Evolutionary conservation across 2,329 filamentous ascomycete genomes (phyloP).

Genomic region (Diplodia intermedia): DNA sequence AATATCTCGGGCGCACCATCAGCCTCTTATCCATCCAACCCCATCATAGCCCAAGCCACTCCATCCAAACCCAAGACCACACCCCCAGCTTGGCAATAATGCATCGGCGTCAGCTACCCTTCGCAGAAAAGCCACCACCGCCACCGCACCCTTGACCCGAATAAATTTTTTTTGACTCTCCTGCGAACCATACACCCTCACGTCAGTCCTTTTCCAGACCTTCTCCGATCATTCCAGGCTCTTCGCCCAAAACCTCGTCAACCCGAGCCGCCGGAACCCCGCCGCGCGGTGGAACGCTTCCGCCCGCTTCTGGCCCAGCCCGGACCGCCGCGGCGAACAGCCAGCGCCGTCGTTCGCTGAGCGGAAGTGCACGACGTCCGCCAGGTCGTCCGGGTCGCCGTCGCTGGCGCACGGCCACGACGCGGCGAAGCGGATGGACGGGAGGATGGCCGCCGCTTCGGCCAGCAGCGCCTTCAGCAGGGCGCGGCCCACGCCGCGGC

Average conservation of each 20-base stretch:
- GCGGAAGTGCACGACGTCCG: background rate
- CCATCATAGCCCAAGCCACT: background rate
- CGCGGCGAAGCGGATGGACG: constrained; percentile 1
- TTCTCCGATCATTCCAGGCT: background rate
- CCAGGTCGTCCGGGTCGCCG: background rate
- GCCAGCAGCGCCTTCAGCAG: background rate
- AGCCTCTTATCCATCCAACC: background rate
- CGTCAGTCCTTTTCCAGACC: background rate
- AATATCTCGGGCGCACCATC: background rate
- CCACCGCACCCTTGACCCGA: background rate
- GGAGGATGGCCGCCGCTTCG: background rate
- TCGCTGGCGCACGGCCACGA: constrained; percentile 22
- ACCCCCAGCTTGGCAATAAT: constrained; percentile 4
- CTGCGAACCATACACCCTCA: too few species aligned
- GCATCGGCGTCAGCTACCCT: background rate
- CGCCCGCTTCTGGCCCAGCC: constrained; percentile 1
- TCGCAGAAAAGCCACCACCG: background rate
- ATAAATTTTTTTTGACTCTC: background rate
- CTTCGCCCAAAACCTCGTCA: constrained; percentile 12
- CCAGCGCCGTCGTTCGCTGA: background rate
- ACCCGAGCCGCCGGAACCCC: constrained; percentile 12
- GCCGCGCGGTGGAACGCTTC: constrained; percentile 9
- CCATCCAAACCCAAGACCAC: background rate
- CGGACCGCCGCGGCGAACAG: background rate
- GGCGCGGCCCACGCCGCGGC: constrained; percentile 3